These are phyloP conservation scores for Huntiella omanensis DNA, from an alignment of 2,329 filamentous ascomycete genomes.

Conservation along the genomic window DNA sequence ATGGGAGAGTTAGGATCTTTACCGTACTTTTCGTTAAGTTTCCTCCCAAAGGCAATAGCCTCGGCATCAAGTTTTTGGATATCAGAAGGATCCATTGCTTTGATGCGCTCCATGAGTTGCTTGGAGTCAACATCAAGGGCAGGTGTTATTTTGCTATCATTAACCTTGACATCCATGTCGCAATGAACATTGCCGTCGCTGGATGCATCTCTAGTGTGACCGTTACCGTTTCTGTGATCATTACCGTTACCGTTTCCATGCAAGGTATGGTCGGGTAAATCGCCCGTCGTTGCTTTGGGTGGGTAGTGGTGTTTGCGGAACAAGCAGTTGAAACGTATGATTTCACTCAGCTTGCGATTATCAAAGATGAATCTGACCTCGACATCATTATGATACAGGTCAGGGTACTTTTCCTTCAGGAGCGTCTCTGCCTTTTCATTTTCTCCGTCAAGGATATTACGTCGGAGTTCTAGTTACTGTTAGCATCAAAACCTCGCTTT, in stretches of 20 bases:
- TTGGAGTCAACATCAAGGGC: conserved; percentile 12
- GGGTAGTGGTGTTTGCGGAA: no score
- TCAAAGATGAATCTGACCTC: conserved; percentile 74
- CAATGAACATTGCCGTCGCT: background rate
- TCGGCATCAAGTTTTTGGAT: conserved; percentile 38
- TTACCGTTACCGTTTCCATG: no score
- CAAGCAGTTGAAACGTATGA: background rate
- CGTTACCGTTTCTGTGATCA: no score
- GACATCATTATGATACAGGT: conserved; percentile 60
- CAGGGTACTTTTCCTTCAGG: conserved; percentile 60
- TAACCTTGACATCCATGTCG: background rate
- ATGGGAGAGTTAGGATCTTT: conserved; percentile 52
- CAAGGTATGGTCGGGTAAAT: no score
- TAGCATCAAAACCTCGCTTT: background rate
- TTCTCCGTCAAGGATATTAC: conserved; percentile 76
- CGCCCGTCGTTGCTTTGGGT: no score
- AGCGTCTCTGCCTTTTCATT: conserved; percentile 78
- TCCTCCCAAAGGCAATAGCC: conserved; percentile 62
- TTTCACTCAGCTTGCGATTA: conserved; percentile 29
- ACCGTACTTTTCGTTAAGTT: conserved; percentile 58
- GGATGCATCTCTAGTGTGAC: no score
- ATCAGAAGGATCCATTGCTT: no score
- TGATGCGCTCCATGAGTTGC: conserved; percentile 15
- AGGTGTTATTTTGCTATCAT: background rate
- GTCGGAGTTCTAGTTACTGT: conserved; percentile 50